These are phyloP conservation scores for Ulmus americana DNA, from an alignment of 331 rosid species.

Conservation along the genomic window DNA sequence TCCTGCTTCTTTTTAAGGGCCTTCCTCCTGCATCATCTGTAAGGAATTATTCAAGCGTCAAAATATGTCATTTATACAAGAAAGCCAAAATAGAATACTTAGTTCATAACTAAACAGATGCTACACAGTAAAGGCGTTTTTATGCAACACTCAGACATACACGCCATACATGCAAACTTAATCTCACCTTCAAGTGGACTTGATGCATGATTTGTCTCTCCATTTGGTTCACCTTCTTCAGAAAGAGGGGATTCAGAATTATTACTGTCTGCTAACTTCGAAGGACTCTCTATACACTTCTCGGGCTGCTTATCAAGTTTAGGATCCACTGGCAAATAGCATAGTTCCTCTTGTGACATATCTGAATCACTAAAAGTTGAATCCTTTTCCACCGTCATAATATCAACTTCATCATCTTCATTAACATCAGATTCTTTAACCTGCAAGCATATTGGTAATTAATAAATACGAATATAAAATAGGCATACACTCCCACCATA, in stretches of 20 bases:
- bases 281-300: slow-evolving; percentile 62
- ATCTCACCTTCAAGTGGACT: slow-evolving; percentile 74
- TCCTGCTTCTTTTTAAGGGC: slow-evolving; percentile 57
- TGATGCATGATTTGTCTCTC: slow-evolving; percentile 53
- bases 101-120: not conserved
- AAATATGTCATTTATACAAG: not conserved
- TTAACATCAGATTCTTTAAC: slow-evolving; percentile 68
- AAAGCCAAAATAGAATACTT: slow-evolving; percentile 1
- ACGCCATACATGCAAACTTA: not conserved
- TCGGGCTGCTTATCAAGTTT: slow-evolving; percentile 69
- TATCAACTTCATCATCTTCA: slow-evolving; percentile 86
- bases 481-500: not conserved
- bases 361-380: slow-evolving; percentile 86
- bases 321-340: slow-evolving; percentile 87
- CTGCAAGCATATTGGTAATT: slow-evolving; percentile 36
- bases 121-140: not conserved
- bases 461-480: not conserved
- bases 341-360: slow-evolving; percentile 76
- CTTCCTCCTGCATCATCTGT: slow-evolving; percentile 59
- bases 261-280: slow-evolving; percentile 67
- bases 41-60: slow-evolving; percentile 21
- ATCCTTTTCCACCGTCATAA: slow-evolving; percentile 70
- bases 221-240: slow-evolving; percentile 77
- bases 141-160: not conserved
- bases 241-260: slow-evolving; percentile 88